Percentiles rank a stretch among this genome's conserved stretches.
phyloP scores from a whole-genome alignment of 2,329 filamentous ascomycete species.

The Xylogone sp. region DNA sequence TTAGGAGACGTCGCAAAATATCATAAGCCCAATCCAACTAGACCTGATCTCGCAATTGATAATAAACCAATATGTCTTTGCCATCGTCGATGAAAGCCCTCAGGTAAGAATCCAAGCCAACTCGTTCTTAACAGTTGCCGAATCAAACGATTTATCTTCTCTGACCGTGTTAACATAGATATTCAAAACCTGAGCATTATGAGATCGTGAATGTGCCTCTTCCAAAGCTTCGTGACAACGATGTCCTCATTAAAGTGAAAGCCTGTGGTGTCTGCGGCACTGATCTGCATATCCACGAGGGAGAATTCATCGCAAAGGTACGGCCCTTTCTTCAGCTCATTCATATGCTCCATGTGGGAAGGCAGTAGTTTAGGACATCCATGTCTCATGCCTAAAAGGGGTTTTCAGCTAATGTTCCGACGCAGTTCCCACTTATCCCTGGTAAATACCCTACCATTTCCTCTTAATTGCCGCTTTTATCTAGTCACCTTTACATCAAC shows the following conservation, averaged over 20 bases:
- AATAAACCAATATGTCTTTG: neutral
- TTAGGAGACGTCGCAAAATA: no score
- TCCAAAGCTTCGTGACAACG: constrained; percentile 45
- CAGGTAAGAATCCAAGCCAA: constrained; percentile 4
- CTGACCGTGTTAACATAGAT: no score
- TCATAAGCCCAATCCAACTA: no score
- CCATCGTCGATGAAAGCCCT: constrained; percentile 15
- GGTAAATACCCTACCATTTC: constrained; percentile 24
- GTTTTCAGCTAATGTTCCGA: no score
- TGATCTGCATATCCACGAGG: constrained; percentile 57
- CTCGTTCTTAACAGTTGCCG: no score
- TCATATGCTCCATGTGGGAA: no score
- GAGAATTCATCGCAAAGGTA: constrained; percentile 59
- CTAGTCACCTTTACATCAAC: no score
- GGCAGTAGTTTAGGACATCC: no score
- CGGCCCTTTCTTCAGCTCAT: constrained; percentile 6
- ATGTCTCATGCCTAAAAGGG: no score
- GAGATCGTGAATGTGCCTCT: constrained; percentile 59
- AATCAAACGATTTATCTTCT: no score
- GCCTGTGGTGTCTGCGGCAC: constrained; percentile 61
- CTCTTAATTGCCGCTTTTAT: no score
- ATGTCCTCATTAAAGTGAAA: constrained; percentile 57
- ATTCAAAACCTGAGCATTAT: constrained; percentile 60
- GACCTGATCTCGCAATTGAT: no score
- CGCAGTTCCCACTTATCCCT: constrained; percentile 60